A percentile compares a stretch with the other conserved stretches of the same genome.
phyloP scores from a whole-genome alignment of 1,139 yeast genomes.

The Zygoascus hellenicus region DNA sequence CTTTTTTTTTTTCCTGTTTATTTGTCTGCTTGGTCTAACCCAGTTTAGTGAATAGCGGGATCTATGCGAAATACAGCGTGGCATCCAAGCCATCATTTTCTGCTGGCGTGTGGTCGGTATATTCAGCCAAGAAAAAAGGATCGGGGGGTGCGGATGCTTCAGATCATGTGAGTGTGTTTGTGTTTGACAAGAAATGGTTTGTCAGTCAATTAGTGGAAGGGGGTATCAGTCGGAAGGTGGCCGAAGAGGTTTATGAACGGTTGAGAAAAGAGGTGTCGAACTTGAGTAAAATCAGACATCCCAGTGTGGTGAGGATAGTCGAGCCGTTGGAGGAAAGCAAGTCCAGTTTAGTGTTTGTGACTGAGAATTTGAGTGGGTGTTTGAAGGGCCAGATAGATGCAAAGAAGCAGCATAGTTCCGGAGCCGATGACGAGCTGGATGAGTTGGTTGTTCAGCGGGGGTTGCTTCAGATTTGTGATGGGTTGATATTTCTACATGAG shows the following conservation, averaged over 20 bases:
- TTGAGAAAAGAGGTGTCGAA: constrained; percentile 57
- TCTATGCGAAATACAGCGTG: constrained; percentile 66
- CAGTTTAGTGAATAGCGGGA: constrained; percentile 31
- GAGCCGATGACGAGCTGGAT: constrained; percentile 41
- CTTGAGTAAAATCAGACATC: constrained; percentile 78
- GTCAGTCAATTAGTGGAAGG: constrained; percentile 51
- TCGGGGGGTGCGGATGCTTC: not conserved
- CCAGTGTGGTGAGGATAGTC: constrained; percentile 71
- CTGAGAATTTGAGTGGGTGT: constrained; percentile 61
- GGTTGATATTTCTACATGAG: constrained; percentile 74
- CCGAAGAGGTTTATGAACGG: constrained; percentile 43
- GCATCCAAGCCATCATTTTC: constrained; percentile 69
- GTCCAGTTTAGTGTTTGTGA: constrained; percentile 72
- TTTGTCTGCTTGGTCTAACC: not conserved
- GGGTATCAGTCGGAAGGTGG: constrained; percentile 38
- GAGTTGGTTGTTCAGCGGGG: constrained; percentile 82
- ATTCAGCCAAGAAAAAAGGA: constrained; percentile 65
- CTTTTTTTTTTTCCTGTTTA: not conserved
- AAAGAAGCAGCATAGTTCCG: constrained; percentile 14
- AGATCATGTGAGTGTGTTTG: constrained; percentile 64
- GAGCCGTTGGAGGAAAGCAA: constrained; percentile 89
- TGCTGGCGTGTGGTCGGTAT: constrained; percentile 81
- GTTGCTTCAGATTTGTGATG: constrained; percentile 68
- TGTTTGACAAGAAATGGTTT: constrained; percentile 76
- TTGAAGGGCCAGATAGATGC: constrained; percentile 42